Evolutionary conservation across 768 basidiomycete genomes (phyloP), one percentile per base, ranked within the genome.

Genomic region (Lactifluus piperatus): DNA sequence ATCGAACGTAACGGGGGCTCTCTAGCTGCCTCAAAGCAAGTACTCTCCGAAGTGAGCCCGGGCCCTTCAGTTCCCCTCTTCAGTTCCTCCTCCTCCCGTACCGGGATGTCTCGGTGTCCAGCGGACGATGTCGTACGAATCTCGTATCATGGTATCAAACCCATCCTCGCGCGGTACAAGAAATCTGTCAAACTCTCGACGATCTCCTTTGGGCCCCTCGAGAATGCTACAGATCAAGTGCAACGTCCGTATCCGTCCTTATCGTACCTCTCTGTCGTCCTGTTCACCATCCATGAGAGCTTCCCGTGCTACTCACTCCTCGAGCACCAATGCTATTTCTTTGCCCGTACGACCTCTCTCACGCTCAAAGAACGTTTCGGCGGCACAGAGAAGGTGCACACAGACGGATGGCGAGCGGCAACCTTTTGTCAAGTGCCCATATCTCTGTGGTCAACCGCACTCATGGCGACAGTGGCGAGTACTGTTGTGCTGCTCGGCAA

Each of bases 1-100:
- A 48, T 65, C 41, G 64, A 65, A 48, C 64, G 64, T 30, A 65
- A 60, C n/a, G 64, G 47, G 3, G 60, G 55, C 27, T 51, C 13
- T 1, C 27, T 41, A 34, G 1, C 20, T 6, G 20, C 43, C 2
- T 5, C 52, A 20, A 29, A 51, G 59, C 54, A 36, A 22, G 9
- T 11, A 14, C 20, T 26, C n/a, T 27, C 24, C n/a, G 26, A 8
- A 4, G 16, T 13, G 7, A 5, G 18, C 2, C 20, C 27, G n/a
- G n/a, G n/a, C n/a, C n/a, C n/a, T n/a, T n/a, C n/a, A n/a, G 8
- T 43, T 41, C 4, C 39, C 39, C 26, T 30, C 56, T 7, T 22
- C 44, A 24, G 13, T 1, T 13, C 32, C 1, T n/a, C n/a, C n/a
- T 10, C 22, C 11, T 18, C 43, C 6, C 14, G 2, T 2, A n/a